Base-by-base conservation (phyloP, 345 rosid genomes). In the Euclidium syriacum region DNA sequence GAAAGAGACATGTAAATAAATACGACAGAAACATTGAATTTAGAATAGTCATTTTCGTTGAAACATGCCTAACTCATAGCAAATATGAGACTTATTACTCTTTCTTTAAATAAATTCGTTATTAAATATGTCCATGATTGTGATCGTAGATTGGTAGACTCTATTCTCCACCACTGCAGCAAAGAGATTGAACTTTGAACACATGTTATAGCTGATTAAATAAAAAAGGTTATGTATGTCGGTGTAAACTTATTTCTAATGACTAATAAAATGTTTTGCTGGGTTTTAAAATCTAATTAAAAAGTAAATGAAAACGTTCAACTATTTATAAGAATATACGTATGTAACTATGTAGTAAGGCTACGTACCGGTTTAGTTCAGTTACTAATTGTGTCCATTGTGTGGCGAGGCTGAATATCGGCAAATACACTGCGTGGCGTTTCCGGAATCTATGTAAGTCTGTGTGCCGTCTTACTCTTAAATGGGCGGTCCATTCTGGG, bases 1-100 rank as follows among this genome's bases (percentile, higher is more conserved):
- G 58, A 54, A 47, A 22, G 44, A 27, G 63, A 40, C 59, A 40
- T 56, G 41, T 64, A 64, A 48, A 22, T 40, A 40, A 39, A 47
- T 40, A 22, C 10, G 44, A 47, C 33, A 42, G 48, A 58, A 57
- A 71, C 65, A 56, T 40, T 58, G 54, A 43, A 56, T 25, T 47
- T 40, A 33, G 58, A 50, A 50, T 32, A 58, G 71, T 71, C 71
- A 50, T 58, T 71, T 64, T 71, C 75, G 59, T 64, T 58, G 71
- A 64, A 65, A 71, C 75, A 64, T 64, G 71, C 75, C 75, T 71
- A 71, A 71, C 65, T 71, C 49, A 18, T 30, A 56, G 39, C 70
- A 56, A 54, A 39, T 33, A 27, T 48, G 32, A 15, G 70, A 71
- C 52, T 71, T 70, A 1, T 38, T 12, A 47, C 56, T 38, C 42